Evolutionary conservation across 495 filamentous ascomycete genomes (phyloP), one percentile per base, ranked within the genome.

Genomic region (Podospora sp.): DNA sequence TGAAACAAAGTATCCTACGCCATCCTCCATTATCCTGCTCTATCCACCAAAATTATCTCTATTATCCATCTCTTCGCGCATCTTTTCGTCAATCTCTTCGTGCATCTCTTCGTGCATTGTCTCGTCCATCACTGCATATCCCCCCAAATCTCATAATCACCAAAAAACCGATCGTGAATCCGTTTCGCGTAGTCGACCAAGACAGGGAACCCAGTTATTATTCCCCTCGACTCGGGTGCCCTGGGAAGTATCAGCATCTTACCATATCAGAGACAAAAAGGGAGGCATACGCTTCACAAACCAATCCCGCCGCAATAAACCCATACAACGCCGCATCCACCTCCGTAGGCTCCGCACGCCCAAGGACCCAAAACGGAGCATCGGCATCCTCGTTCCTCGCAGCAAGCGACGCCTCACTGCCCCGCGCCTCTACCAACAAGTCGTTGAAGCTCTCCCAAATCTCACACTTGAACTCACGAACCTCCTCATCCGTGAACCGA

Each of bases 161-260:
- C 79, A 63, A 90, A 90, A 68, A 85, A 90, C 0, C 63, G 59
- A 24, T 83, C 73, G 70, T 89, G 87, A 29, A 91, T 87, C 49
- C 83, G 76, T 11, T 63, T 55, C 7, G 85, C 87, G 73, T 90
- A 91, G 0, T 88, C 85, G 55, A 85, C 24, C 24, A 90, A 61
- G 0, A 77, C 75, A 0, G 85, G 82, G 36, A 83, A 83, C 2
- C 69, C 55, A 60, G 76, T 77, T 22, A 89, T 71, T 2, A 82
- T 65, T 52, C 72, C 71, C 56, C 74, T 76, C 4, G 82, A 79
- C 18, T 81, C 80, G 0, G 86, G 87, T 7, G 70, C 77, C 1
- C 86, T 88, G 59, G 29, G 68, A n/a, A 21, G 29, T 50, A 24
- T 35, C 18, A 66, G 25, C 53, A 25, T 14, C 7, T 18, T 1